Conservation (phyloP, 73 alveolate species). For the Tetrahymena borealis region DNA sequence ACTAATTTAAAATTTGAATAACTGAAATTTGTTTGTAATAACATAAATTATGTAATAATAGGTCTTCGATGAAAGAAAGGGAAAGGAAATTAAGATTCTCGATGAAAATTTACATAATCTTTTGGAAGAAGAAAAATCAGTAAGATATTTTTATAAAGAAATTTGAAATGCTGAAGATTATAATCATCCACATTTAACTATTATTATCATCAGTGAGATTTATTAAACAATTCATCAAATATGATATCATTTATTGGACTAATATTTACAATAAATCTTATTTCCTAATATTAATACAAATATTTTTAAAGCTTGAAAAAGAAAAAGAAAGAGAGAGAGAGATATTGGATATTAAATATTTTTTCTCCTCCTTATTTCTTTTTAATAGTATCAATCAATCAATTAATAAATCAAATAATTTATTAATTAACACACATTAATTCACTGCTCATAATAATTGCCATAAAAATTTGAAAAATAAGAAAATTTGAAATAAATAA, state of each 20-base stretch:
- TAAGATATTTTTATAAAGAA: background rate
- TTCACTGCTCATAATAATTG: background rate
- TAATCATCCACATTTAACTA: background rate
- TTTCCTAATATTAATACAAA: too few species aligned
- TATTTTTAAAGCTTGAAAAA: background rate
- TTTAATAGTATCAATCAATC: too few species aligned
- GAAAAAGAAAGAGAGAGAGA: background rate
- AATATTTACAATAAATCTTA: background rate
- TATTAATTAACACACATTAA: background rate
- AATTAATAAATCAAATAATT: too few species aligned
- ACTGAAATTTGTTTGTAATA: background rate
- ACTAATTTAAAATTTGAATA: background rate
- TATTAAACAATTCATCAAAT: background rate
- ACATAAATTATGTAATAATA: background rate
- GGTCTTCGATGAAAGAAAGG: background rate
- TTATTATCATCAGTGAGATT: background rate
- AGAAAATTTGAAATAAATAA: background rate
- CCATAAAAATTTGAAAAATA: background rate
- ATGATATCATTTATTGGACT: background rate
- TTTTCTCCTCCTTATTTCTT: background rate
- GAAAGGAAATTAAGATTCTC: background rate
- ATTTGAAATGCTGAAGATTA: background rate
- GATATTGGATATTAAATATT: background rate
- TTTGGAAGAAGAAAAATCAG: background rate
- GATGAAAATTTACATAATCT: background rate